These are phyloP conservation scores for Ceratocystis lukuohia DNA, from an alignment of 2,329 filamentous ascomycete genomes.

Conservation along the genomic window DNA sequence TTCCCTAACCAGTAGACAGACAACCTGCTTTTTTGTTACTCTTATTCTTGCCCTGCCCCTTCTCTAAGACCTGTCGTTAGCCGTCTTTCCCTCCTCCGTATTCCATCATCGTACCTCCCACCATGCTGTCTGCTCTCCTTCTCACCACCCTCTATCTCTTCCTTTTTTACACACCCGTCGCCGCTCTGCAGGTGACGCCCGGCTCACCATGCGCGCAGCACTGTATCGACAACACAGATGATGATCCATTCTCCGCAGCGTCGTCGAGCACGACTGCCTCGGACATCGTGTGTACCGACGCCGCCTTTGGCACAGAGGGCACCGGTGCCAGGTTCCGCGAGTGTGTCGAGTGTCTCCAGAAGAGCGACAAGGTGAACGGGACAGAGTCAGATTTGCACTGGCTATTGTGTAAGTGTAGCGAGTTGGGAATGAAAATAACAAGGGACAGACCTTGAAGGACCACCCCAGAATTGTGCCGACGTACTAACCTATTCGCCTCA, in stretches of 20 bases:
- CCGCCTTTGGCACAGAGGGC: constrained; percentile 28
- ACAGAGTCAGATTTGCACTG: constrained; percentile 32
- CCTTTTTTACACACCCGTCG: neutral
- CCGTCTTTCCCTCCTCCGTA: neutral
- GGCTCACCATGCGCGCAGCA: constrained; percentile 37
- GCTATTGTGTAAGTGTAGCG: constrained; percentile 34
- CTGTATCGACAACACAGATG: constrained; percentile 32
- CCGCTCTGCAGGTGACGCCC: constrained; percentile 35
- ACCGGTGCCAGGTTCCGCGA: constrained; percentile 35
- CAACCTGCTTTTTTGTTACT: too few relatives aligned
- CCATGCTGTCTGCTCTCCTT: neutral
- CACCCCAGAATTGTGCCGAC: too few relatives aligned
- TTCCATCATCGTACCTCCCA: neutral
- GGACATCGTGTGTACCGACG: constrained; percentile 36
- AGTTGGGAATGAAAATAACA: neutral
- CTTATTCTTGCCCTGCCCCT: neutral
- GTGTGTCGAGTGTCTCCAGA: constrained; percentile 36
- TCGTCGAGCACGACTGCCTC: constrained; percentile 31
- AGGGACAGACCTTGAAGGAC: neutral
- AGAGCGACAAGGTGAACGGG: constrained; percentile 31
- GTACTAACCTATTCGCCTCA: neutral
- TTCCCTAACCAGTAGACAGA: too few relatives aligned
- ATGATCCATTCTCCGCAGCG: constrained; percentile 26
- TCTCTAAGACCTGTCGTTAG: neutral
- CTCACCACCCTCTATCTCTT: neutral